phyloP scores from a whole-genome alignment of 1,284 basidiomycete species.

The Phellinidium pouzarii region DNA sequence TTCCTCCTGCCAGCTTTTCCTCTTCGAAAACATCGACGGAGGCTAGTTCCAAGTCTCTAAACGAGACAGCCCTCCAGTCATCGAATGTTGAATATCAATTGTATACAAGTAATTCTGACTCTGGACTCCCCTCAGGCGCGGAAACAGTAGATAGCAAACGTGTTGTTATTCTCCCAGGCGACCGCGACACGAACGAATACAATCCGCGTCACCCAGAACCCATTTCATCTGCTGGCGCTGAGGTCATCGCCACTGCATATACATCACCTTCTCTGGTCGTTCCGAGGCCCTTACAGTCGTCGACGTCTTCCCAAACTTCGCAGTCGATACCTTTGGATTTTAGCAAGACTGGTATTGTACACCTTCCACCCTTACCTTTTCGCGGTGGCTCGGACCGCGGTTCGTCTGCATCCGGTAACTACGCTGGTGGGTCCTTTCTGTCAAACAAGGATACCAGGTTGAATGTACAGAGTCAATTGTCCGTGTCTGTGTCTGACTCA shows the following conservation, averaged over 20 bases:
- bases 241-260: conserved; percentile 24
- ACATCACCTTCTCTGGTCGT: conserved; percentile 9
- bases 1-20: not conserved
- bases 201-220: conserved; percentile 26
- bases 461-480: not conserved
- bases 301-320: not conserved
- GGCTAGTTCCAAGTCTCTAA: not conserved
- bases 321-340: conserved; percentile 30
- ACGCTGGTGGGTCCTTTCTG: conserved; percentile 11
- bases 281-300: conserved; percentile 11
- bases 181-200: conserved; percentile 19
- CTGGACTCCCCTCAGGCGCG: not conserved
- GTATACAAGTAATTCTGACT: not conserved
- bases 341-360: conserved; percentile 45
- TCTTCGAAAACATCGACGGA: not conserved
- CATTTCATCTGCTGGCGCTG: conserved; percentile 27
- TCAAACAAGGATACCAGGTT: not conserved
- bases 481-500: conserved; percentile 8
- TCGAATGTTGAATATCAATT: not conserved
- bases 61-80: no score
- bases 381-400: conserved; percentile 17
- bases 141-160: not conserved
- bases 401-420: conserved; percentile 3
- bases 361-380: conserved; percentile 35
- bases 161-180: conserved; percentile 11